A percentile compares a stretch with the other conserved stretches of the same genome.
Conservation (phyloP, 2,329 filamentous ascomycete species). For the Thyridium curvatum region DNA sequence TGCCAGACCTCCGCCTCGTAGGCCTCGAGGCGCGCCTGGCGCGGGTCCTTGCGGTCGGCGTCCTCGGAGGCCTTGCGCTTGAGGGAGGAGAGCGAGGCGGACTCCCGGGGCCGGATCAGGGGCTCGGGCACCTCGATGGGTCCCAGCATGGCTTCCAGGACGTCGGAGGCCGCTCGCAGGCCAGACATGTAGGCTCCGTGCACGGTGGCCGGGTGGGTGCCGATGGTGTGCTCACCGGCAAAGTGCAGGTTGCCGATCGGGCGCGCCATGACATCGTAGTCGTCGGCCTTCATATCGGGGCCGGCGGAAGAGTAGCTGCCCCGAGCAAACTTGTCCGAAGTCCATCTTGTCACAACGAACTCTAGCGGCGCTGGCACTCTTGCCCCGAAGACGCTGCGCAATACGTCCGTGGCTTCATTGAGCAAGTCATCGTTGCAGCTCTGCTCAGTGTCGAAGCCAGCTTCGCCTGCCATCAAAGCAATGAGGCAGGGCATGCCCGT, state of each 20-base stretch:
- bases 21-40: slow-evolving; percentile 44
- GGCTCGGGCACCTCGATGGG: slow-evolving; percentile 72
- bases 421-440: slow-evolving; percentile 71
- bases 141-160: slow-evolving; percentile 74
- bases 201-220: slow-evolving; percentile 92
- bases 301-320: slow-evolving; percentile 95
- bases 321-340: slow-evolving; percentile 80
- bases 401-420: slow-evolving; percentile 70
- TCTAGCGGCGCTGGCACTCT: slow-evolving; percentile 74
- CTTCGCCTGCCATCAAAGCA: slow-evolving; percentile 92
- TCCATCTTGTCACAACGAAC: slow-evolving; percentile 88
- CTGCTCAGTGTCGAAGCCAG: slow-evolving; percentile 80
- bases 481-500: slow-evolving; percentile 83
- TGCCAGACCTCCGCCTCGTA: slow-evolving; percentile 50
- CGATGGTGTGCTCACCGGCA: slow-evolving; percentile 92
- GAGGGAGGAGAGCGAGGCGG: slow-evolving; percentile 27
- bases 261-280: slow-evolving; percentile 88
- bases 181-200: slow-evolving; percentile 95
- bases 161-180: slow-evolving; percentile 79
- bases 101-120: slow-evolving; percentile 62
- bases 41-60: slow-evolving; percentile 31
- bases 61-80: slow-evolving; percentile 44
- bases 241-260: slow-evolving; percentile 86
- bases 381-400: slow-evolving; percentile 68
- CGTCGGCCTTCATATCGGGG: slow-evolving; percentile 71